These are phyloP conservation scores for Volvox reticuliferus DNA, from an alignment of 139 green algal genomes.

Conservation along the genomic window DNA sequence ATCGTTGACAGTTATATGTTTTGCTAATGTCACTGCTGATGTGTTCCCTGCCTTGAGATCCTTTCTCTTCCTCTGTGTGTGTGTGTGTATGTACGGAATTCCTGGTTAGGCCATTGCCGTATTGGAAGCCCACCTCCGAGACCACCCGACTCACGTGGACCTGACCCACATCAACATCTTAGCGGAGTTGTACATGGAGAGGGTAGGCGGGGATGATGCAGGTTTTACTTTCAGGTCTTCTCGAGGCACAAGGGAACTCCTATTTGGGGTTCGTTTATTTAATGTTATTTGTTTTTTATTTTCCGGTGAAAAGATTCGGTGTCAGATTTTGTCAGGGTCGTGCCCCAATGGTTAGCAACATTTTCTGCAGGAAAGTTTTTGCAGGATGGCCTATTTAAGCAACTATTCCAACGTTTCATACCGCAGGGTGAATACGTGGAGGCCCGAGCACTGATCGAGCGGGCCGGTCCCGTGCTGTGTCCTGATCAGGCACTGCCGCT, in stretches of 20 bases:
- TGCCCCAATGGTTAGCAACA: too few relatives aligned
- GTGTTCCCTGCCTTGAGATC: too few relatives aligned
- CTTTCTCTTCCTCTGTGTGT: too few relatives aligned
- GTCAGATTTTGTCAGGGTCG: too few relatives aligned
- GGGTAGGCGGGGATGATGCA: neutral
- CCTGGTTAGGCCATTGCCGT: constrained; percentile 42
- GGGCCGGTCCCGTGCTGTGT: constrained; percentile 55
- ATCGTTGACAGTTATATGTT: too few relatives aligned
- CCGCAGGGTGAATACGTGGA: constrained; percentile 46
- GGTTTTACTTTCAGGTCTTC: neutral
- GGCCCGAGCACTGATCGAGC: constrained; percentile 70
- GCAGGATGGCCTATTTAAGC: too few relatives aligned
- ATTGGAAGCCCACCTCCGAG: constrained; percentile 67
- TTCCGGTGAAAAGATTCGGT: too few relatives aligned
- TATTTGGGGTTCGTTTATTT: too few relatives aligned
- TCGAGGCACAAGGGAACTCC: neutral
- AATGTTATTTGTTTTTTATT: too few relatives aligned
- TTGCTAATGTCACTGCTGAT: too few relatives aligned
- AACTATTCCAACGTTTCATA: neutral
- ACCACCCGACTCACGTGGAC: constrained; percentile 67
- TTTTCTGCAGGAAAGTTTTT: too few relatives aligned
- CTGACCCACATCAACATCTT: constrained; percentile 93
- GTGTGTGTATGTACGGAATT: neutral
- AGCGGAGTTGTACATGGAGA: constrained; percentile 84
- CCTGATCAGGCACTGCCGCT: constrained; percentile 67